phyloP scores from a whole-genome alignment of 805 yeast genomes.

The Saitoella complicata region DNA sequence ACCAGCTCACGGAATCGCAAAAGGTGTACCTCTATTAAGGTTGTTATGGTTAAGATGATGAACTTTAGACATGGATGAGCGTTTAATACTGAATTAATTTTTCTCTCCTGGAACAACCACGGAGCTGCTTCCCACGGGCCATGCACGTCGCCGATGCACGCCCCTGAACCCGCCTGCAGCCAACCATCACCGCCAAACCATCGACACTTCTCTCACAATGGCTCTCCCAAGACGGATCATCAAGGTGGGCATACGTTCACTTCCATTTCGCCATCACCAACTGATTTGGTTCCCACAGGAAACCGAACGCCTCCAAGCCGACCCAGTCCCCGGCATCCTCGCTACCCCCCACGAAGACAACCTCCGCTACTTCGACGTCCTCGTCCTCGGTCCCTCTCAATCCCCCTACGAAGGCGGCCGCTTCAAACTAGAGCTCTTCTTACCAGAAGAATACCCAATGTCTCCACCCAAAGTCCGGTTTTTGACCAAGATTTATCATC shows the following conservation, averaged over 20 bases:
- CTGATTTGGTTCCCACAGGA: conserved; percentile 33
- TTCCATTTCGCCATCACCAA: background rate
- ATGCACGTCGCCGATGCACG: no score
- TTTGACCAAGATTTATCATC: conserved; percentile 86
- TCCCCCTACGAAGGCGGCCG: conserved; percentile 75
- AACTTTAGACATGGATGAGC: no score
- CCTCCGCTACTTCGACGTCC: conserved; percentile 79
- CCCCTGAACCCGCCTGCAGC: no score
- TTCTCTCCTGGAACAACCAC: no score
- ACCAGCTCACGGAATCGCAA: background rate
- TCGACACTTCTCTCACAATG: no score
- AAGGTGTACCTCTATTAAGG: no score
- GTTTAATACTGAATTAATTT: no score
- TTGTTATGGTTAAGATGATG: no score
- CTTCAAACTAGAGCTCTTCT: conserved; percentile 67
- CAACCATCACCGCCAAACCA: no score
- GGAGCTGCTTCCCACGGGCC: no score
- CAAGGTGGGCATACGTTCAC: conserved; percentile 33
- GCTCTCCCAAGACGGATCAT: conserved; percentile 80
- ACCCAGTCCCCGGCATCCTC: conserved; percentile 91
- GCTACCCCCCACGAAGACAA: conserved; percentile 92
- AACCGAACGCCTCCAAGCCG: conserved; percentile 79
- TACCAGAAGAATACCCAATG: conserved; percentile 92
- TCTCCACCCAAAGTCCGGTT: conserved; percentile 86
- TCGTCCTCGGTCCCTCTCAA: conserved; percentile 77